A percentile compares a stretch with the other conserved stretches of the same genome.
Conservation (phyloP, 2,329 filamentous ascomycete genomes). For the Colletotrichum nymphaeae region DNA sequence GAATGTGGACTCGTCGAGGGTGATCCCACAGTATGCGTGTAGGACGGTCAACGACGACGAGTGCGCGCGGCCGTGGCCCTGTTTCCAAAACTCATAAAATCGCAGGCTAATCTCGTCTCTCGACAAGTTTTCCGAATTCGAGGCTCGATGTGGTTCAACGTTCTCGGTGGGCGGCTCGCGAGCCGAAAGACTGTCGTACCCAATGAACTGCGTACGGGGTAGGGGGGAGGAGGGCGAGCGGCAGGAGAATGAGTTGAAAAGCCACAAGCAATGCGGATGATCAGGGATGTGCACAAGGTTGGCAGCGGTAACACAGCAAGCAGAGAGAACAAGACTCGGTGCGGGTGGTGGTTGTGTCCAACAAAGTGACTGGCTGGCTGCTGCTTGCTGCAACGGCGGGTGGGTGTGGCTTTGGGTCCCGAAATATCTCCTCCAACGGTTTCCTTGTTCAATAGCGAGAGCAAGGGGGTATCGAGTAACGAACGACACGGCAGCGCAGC, state of each 20-base stretch:
- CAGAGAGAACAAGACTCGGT: background rate
- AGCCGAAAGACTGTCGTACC: constrained; percentile 12
- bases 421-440: constrained; percentile 30
- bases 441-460: constrained; percentile 20
- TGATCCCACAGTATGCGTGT: constrained; percentile 9
- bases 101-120: constrained; percentile 27
- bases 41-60: constrained; percentile 27
- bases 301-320: constrained; percentile 25
- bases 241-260: constrained; percentile 1
- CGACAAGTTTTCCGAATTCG: constrained; percentile 6
- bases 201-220: constrained; percentile 13
- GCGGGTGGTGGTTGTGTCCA: background rate
- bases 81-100: constrained; percentile 22
- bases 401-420: constrained; percentile 1
- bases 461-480: constrained; percentile 19
- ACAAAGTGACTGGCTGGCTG: constrained; percentile 14
- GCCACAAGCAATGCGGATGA: constrained; percentile 31
- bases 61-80: constrained; percentile 13
- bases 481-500: background rate
- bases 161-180: constrained; percentile 9
- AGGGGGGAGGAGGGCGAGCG: constrained; percentile 18
- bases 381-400: no score
- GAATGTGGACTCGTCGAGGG: constrained; percentile 29
- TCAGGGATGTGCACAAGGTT: constrained; percentile 34
- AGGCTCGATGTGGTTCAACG: constrained; percentile 4